These are phyloP conservation scores for Candida endomychidarum DNA, from an alignment of 805 yeast genomes.

Conservation along the genomic window DNA sequence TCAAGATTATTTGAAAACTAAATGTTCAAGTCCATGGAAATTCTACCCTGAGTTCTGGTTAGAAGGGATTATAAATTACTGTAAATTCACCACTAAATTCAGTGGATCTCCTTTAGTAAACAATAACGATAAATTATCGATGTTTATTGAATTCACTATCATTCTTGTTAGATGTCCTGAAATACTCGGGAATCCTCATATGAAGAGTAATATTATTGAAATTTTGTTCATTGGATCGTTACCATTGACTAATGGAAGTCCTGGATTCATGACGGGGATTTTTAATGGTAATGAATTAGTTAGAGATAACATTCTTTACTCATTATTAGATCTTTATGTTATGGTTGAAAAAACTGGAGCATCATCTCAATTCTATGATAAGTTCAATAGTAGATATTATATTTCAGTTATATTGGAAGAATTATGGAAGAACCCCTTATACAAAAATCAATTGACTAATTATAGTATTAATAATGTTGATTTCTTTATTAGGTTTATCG, in stretches of 20 bases:
- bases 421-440: slow-evolving; percentile 73
- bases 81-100: slow-evolving; percentile 59
- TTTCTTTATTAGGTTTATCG: slow-evolving; percentile 88
- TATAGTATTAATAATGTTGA: slow-evolving; percentile 71
- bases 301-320: slow-evolving; percentile 66
- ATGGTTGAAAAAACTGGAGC: slow-evolving; percentile 96
- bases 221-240: slow-evolving; percentile 72
- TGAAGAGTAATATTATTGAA: slow-evolving; percentile 83
- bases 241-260: slow-evolving; percentile 52
- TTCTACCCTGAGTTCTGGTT: slow-evolving; percentile 82
- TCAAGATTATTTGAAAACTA: slow-evolving; percentile 62
- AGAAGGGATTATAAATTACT: slow-evolving; percentile 77
- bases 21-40: slow-evolving; percentile 75
- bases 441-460: slow-evolving; percentile 63
- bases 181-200: slow-evolving; percentile 85
- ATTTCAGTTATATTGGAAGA: slow-evolving; percentile 80
- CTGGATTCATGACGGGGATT: slow-evolving; percentile 72
- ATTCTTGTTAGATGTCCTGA: slow-evolving; percentile 81
- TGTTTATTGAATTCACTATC: slow-evolving; percentile 70
- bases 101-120: slow-evolving; percentile 56
- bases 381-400: slow-evolving; percentile 86
- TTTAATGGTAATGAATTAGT: slow-evolving; percentile 66
- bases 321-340: slow-evolving; percentile 86
- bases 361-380: slow-evolving; percentile 92
- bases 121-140: slow-evolving; percentile 50